Conservation (phyloP, 148 eudicot genomes). For the Tetragonia tetragonoides region DNA sequence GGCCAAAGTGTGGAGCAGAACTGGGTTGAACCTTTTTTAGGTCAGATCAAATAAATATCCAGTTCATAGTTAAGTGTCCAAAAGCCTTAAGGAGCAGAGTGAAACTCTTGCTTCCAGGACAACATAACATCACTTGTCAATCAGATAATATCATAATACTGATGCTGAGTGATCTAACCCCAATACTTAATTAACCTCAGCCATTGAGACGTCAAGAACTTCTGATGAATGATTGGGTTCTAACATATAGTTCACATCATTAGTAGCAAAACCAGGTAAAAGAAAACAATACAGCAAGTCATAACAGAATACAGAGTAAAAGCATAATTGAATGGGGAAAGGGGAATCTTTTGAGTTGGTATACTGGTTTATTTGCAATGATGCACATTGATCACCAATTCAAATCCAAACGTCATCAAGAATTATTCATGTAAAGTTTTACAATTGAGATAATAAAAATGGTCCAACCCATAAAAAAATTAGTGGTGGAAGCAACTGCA, state of each 20-base stretch:
- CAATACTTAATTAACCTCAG: background rate
- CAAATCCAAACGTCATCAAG: background rate
- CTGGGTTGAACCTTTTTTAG: too few species aligned
- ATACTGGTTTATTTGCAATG: background rate
- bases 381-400: background rate
- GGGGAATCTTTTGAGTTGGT: background rate
- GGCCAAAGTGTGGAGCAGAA: too few species aligned
- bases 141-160: background rate
- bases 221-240: background rate
- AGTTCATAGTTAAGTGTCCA: background rate
- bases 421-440: slow-evolving; percentile 11
- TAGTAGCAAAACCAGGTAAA: background rate
- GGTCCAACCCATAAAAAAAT: slow-evolving; percentile 14
- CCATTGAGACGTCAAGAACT: background rate
- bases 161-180: too few species aligned
- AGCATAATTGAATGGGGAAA: background rate
- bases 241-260: background rate
- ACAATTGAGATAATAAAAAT: background rate
- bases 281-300: background rate
- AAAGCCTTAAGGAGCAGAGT: background rate
- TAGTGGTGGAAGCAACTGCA: slow-evolving; percentile 13
- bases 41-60: too few species aligned
- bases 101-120: background rate
- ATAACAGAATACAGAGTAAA: background rate
- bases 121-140: too few species aligned